Evolutionary conservation across 2,329 filamentous ascomycete species (phyloP).

Genomic region (Torrubiella hemipterigena): DNA sequence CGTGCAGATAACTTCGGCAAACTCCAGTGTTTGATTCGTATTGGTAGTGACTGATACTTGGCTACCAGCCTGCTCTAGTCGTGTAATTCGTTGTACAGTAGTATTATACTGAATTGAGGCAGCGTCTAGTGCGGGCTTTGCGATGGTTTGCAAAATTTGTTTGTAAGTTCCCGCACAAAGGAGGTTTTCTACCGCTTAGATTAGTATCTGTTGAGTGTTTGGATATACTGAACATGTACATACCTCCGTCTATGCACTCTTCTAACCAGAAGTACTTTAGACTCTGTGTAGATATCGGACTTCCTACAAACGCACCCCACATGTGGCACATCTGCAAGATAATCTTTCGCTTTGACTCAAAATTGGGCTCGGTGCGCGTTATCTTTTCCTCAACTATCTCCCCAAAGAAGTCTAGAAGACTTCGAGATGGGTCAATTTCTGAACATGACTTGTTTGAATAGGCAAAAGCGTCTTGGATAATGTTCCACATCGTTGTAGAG

Average conservation of each 20-base stretch:
- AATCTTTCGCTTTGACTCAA: constrained; percentile 25
- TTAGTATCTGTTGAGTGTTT: neutral
- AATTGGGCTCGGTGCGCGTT: constrained; percentile 28
- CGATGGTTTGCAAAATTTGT: constrained; percentile 44
- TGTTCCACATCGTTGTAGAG: constrained; percentile 50
- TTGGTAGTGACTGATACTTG: too few species aligned
- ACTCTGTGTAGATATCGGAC: constrained; percentile 50
- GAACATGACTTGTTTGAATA: constrained; percentile 46
- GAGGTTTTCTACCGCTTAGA: constrained; percentile 36
- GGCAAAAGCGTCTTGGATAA: constrained; percentile 56
- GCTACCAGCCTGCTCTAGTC: too few species aligned
- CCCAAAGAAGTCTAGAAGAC: constrained; percentile 42
- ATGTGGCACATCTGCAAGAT: constrained; percentile 45
- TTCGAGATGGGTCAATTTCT: constrained; percentile 32
- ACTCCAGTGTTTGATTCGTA: too few species aligned
- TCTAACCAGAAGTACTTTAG: constrained; percentile 70
- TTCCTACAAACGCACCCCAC: constrained; percentile 64
- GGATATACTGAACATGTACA: neutral
- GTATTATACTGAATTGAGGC: constrained; percentile 42
- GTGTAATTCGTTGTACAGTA: constrained; percentile 34
- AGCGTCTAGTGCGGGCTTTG: constrained; percentile 40
- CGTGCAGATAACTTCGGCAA: constrained; percentile 59
- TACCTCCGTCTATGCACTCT: constrained; percentile 62
- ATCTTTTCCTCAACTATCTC: constrained; percentile 32
- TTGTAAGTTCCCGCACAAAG: constrained; percentile 49